Evolutionary conservation across 306 rosid species (phyloP), one percentile per base, ranked within the genome.

Genomic region (Fagus crenata): DNA sequence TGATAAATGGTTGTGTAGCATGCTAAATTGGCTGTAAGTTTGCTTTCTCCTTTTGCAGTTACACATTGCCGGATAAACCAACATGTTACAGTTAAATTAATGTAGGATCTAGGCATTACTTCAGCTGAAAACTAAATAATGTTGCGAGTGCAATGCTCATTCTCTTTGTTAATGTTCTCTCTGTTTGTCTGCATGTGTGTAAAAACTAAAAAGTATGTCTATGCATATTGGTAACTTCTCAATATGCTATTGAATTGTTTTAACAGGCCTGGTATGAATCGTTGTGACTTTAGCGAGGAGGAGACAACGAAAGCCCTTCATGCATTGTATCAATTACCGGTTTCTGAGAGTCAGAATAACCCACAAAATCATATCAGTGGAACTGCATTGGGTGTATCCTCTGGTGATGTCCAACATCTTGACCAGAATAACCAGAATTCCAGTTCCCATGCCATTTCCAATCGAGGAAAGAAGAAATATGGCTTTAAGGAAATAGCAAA

Each of bases 11-110:
- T 67, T 84, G 85, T 93, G 98, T 81, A 81, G 91, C 82, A 91
- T 93, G 97, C 93, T 85, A 59, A 49, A 87, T 85, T 93, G 97
- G 98, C 96, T 91, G 97, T 91, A 90, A 93, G 98, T 89, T 39
- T 87, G 74, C 83, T 71, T 82, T 39, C 75, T 83, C 79, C 79
- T 75, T 73, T 70, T 75, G 43, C 70, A 77, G 55, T 49, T 81
- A 41, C 77, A 80, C 76, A 15, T 60, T 51, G 54, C 69, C 8
- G 35, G 72, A 70, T 78, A 80, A 56, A 75, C 55, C 32, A 14
- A 2, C 73, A 4, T 77, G 65, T 82, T 55, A 22, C 54, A 39
- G 53, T 82, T 72, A 31, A 40, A 63, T 31, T 60, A 69, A 69
- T 82, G 53, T 70, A n/a, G 60, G 49, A 72, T 63, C 5, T 58